Base-by-base conservation (phyloP, 2,329 filamentous ascomycete genomes). In the Aschersonia sp. region DNA sequence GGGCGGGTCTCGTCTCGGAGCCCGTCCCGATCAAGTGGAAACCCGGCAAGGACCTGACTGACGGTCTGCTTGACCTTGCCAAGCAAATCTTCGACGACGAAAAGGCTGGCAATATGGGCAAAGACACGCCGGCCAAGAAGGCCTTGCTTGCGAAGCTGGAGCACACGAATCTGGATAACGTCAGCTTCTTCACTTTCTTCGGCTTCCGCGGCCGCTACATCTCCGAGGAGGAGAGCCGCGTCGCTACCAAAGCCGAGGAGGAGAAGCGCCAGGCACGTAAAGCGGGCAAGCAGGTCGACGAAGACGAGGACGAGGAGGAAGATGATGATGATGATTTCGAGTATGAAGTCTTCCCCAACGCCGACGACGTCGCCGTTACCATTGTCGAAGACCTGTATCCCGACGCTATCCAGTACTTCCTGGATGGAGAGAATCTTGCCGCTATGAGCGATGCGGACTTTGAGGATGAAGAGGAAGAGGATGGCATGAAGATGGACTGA, bases 151-250 rank as follows among this genome's bases (percentile, higher is more conserved):
- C 68, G 55, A 73, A 75, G 68, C 78, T 76, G 51, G 72, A 79
- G 54, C 68, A 70, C 53, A 80, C 74, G 12, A 76, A 77, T 44
- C 73, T 84, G 52, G 79, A 78, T 43, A 80, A 75, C 5, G 61
- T 81, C 46, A 88, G 83, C 67, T 95, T 96, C 74, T 96, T 96
- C 62, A 79, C 81, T 49, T 92, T 83, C 76, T 96, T 96, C 63
- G 86, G 83, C 47, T 96, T 82, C 69, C 78, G 74, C 52, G 86
- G 79, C 53, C 70, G 77, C 53, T 78, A 77, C 58, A 69, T 95
- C 56, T 78, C 76, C 44, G 82, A 78, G 2, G 83, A 86, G 64
- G 85, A 94, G 72, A 83, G 76, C 56, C 68, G 68, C 54, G 68
- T 74, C 51, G 83, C 81, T 6, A 65, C 62, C 30, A 76, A 78